phyloP scores from a whole-genome alignment of 2,329 filamentous ascomycete species.

The Fusarium heterosporum region DNA sequence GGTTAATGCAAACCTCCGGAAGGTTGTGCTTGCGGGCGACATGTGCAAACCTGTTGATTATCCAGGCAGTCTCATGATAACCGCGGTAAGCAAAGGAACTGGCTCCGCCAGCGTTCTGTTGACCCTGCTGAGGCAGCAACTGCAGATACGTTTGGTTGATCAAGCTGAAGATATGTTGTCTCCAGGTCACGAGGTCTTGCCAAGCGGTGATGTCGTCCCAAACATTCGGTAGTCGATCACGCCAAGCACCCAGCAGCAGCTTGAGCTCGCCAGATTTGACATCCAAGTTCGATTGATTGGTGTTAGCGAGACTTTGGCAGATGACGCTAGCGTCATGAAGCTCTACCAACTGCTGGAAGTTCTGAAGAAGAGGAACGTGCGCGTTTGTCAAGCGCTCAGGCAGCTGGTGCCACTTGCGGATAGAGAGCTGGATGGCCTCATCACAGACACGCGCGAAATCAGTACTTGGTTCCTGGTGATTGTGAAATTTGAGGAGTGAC shows the following conservation, averaged over 20 bases:
- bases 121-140: constrained; percentile 80
- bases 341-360: constrained; percentile 98
- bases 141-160: constrained; percentile 95
- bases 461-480: constrained; percentile 79
- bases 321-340: constrained; percentile 98
- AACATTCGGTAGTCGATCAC: constrained; percentile 93
- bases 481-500: constrained; percentile 92
- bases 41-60: constrained; percentile 98
- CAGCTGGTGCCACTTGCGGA: constrained; percentile 99
- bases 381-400: constrained; percentile 93
- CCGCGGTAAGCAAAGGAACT: constrained; percentile 93
- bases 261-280: constrained; percentile 96
- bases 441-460: constrained; percentile 94
- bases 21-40: constrained; percentile 97
- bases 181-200: constrained; percentile 99
- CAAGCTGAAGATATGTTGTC: constrained; percentile 97
- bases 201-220: constrained; percentile 99
- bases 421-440: constrained; percentile 96
- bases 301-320: constrained; percentile 88
- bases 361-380: constrained; percentile 93
- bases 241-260: constrained; percentile 91
- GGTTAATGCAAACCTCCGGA: constrained; percentile 95
- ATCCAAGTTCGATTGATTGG: constrained; percentile 86
- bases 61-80: constrained; percentile 99
- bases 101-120: constrained; percentile 83